phyloP scores from a whole-genome alignment of 768 basidiomycete species.

The Paxillus ammoniavirescens region DNA sequence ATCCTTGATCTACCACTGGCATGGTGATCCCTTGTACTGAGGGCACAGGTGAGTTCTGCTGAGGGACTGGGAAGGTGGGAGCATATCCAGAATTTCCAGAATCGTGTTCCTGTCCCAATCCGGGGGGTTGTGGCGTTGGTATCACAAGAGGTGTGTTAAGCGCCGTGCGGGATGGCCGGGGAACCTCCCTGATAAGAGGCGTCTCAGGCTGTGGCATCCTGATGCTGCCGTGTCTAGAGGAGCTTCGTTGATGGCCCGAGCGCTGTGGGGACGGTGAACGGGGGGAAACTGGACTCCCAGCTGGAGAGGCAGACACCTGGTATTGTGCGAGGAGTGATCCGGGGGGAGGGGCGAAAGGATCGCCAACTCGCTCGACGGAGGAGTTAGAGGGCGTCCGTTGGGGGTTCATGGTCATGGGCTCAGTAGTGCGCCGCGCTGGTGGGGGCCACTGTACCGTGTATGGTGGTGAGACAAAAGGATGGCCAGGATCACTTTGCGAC shows the following conservation, averaged over 20 bases:
- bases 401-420: constrained; percentile 8
- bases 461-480: constrained; percentile 18
- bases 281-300: constrained; percentile 9
- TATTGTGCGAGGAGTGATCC: constrained; percentile 10
- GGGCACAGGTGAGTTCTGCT: constrained; percentile 2
- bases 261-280: constrained; percentile 18
- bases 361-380: constrained; percentile 17
- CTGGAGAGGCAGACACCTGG: constrained; percentile 5
- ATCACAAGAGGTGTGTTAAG: constrained; percentile 10
- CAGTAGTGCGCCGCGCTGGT: constrained; percentile 23
- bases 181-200: constrained; percentile 14
- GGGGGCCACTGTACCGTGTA: constrained; percentile 24
- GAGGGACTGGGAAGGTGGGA: neutral
- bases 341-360: constrained; percentile 9
- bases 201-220: constrained; percentile 12
- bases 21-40: constrained; percentile 7
- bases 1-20: constrained; percentile 14
- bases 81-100: neutral
- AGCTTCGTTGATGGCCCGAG: constrained; percentile 8
- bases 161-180: constrained; percentile 19
- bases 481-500: constrained; percentile 24
- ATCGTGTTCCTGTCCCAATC: constrained; percentile 7
- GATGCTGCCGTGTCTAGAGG: constrained; percentile 20
- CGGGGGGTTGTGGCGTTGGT: constrained; percentile 16
- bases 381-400: constrained; percentile 16